A percentile compares a stretch with the other conserved stretches of the same genome.
Evolutionary conservation across 2,329 filamentous ascomycete species (phyloP).

Genomic region (Seiridium cupressi): DNA sequence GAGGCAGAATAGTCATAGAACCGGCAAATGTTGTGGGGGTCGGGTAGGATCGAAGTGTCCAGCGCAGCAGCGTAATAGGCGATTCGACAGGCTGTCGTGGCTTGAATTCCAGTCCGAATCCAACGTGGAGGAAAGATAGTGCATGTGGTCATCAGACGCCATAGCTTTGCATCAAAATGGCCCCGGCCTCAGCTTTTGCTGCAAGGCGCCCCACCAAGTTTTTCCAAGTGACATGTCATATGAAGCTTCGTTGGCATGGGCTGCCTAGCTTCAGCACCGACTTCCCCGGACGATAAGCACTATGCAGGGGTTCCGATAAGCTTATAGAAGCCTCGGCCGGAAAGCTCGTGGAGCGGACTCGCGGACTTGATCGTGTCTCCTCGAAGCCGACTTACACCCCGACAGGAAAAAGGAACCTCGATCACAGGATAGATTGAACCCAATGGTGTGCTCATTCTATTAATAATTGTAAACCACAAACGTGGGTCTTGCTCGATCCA

Average conservation of each 20-base stretch:
- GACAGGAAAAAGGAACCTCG: background rate
- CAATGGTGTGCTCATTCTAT: no score
- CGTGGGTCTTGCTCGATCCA: background rate
- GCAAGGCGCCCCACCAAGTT: no score
- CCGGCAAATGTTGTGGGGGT: no score
- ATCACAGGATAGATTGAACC: no score
- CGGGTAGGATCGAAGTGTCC: no score
- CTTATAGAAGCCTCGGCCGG: background rate
- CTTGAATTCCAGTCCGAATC: background rate
- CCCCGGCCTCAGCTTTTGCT: background rate
- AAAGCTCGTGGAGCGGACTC: background rate
- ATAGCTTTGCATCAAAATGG: background rate
- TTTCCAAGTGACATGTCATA: no score
- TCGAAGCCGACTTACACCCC: background rate
- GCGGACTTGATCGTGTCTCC: background rate
- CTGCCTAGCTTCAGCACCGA: background rate
- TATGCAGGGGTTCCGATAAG: background rate
- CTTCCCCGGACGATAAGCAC: background rate
- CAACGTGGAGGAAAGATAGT: background rate
- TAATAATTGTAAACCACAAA: background rate
- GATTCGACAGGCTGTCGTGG: background rate
- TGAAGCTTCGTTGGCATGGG: background rate
- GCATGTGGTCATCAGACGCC: conserved; percentile 1
- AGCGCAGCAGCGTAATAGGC: no score
- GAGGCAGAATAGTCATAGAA: no score